These are phyloP conservation scores for Mycena olivaceomarginata DNA, from an alignment of 768 basidiomycete species.

Conservation along the genomic window DNA sequence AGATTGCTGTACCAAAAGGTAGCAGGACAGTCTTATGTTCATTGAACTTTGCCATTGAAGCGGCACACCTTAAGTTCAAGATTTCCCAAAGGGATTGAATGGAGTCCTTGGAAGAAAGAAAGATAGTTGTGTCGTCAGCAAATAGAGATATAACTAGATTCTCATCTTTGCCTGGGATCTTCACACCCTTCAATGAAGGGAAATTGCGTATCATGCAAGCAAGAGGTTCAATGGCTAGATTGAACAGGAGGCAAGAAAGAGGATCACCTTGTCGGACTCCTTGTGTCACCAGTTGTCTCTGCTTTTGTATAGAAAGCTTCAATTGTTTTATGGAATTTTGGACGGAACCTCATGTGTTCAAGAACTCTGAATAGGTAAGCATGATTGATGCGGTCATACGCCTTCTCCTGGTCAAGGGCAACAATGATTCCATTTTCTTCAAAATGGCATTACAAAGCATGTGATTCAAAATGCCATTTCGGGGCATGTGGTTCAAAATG, in stretches of 20 bases:
- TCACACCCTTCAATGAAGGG: too few species aligned
- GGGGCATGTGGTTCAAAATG: too few species aligned
- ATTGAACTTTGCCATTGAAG: too few species aligned
- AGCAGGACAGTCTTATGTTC: not conserved
- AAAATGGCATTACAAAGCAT: too few species aligned
- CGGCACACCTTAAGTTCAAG: too few species aligned
- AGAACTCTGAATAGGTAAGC: not conserved
- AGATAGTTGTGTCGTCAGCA: conserved; percentile 25
- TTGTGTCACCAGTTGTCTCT: too few species aligned
- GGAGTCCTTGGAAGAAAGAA: not conserved
- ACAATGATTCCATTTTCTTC: too few species aligned
- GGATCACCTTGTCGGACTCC: not conserved
- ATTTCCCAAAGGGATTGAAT: not conserved
- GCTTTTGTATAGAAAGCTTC: not conserved
- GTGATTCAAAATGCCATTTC: too few species aligned
- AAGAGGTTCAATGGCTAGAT: not conserved
- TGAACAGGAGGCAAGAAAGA: too few species aligned
- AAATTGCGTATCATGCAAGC: too few species aligned
- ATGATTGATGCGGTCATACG: not conserved
- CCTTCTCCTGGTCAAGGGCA: too few species aligned
- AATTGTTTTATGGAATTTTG: conserved; percentile 43
- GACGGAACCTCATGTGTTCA: conserved; percentile 8
- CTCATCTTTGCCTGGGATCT: too few species aligned
- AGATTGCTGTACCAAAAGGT: not conserved
- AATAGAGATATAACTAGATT: conserved; percentile 7